These are phyloP conservation scores for Tagetes patula DNA, from an alignment of 129 eudicot genomes.

Conservation along the genomic window DNA sequence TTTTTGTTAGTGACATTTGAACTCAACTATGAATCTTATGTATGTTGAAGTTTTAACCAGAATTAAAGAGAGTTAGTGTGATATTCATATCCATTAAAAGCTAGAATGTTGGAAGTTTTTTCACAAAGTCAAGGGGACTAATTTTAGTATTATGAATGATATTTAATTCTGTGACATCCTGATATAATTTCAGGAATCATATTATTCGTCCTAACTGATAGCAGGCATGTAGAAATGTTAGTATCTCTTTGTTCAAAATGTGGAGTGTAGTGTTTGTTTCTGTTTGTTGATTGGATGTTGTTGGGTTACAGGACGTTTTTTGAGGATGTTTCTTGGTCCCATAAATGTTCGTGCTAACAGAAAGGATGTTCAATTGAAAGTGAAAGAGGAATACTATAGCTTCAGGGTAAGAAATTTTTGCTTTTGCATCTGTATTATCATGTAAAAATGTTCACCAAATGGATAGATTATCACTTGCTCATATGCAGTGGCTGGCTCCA, in stretches of 20 bases:
- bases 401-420: constrained; percentile 56
- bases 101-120: no score
- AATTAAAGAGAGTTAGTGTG: no score
- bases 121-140: background rate
- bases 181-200: background rate
- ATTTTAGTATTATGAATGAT: constrained; percentile 20
- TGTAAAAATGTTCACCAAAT: background rate
- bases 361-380: constrained; percentile 84
- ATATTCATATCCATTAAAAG: no score
- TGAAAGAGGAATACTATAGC: constrained; percentile 89
- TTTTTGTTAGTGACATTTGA: background rate
- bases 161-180: constrained; percentile 4
- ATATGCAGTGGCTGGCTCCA: constrained; percentile 3
- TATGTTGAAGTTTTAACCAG: background rate
- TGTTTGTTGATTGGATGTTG: constrained; percentile 17
- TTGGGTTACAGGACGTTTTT: constrained; percentile 56
- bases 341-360: constrained; percentile 81
- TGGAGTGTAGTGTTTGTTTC: background rate
- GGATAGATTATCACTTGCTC: background rate
- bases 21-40: background rate
- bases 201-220: background rate
- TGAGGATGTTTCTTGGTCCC: constrained; percentile 92
- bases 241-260: constrained; percentile 3
- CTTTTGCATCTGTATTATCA: background rate
- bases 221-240: background rate